Evolutionary conservation across 768 basidiomycete species (phyloP), one percentile per base, ranked within the genome.

Genomic region (Boletus reticuloceps): DNA sequence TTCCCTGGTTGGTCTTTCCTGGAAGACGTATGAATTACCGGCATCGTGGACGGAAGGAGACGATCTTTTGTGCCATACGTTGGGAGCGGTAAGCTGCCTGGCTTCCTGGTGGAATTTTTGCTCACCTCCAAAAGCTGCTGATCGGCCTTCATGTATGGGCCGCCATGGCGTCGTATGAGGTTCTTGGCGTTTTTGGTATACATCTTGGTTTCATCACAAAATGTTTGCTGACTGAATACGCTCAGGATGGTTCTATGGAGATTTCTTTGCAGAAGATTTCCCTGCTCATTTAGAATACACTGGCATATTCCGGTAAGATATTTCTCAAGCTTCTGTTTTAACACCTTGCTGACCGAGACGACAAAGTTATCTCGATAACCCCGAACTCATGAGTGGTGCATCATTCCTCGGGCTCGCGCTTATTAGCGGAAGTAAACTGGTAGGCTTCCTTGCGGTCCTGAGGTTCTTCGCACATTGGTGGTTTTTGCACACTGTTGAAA

Each of bases 171-270:
- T 93, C 89, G 0, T 98, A 85, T 72, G 91, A 98, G 66, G 97
- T 93, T 19, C 81, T 98, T 3, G 96, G 97, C 8, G 81, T 91
- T 29, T 98, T 98, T 65, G 97, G 92, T 91, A 62, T 47, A 80
- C 60, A 9, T 41, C 20, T 22, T 19, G 5, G 13, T 36, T 37
- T 10, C 20, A 11, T 46, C 20, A 9, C 47, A 43, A 47, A 8
- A 17, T 3, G 9, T 45, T 8, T 38, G 36, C 47, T 56, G 20
- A 66, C 45, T 45, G 12, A 14, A 31, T 11, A 34, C 39, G 20
- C 14, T 14, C 54, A 94, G 92, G 97, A 25, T 99, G 97, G 97
- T 95, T 98, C 74, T 99, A 97, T 62, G 94, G 94, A 22, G 93
- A 96, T 72, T 96, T 96, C 75, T 95, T 95, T 78, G 88, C 95